phyloP scores from a whole-genome alignment of 2,329 filamentous ascomycete genomes.

The Lojkania enalia region DNA sequence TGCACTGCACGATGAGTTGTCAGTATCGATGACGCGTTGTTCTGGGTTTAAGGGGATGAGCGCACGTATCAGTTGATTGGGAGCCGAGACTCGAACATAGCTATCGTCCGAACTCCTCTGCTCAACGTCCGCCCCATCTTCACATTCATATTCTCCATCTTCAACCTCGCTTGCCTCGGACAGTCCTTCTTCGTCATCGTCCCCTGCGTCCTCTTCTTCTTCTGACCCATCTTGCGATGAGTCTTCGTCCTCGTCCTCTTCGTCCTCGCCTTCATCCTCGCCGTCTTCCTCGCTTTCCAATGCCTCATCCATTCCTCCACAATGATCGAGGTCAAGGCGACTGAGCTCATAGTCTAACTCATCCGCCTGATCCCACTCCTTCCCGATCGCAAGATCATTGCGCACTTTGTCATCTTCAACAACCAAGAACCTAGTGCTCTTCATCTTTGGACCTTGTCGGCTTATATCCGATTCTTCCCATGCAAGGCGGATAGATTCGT shows the following conservation, averaged over 20 bases:
- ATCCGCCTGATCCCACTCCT: neutral
- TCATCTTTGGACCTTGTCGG: neutral
- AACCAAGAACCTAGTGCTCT: neutral
- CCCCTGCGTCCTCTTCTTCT: neutral
- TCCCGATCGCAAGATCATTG: neutral
- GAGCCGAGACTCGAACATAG: neutral
- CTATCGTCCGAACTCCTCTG: neutral
- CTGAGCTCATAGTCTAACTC: neutral
- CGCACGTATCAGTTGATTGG: neutral
- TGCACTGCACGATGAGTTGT: neutral
- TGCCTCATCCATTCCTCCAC: neutral
- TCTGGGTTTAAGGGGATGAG: neutral
- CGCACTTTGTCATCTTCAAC: neutral
- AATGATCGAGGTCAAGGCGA: neutral
- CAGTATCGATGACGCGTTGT: neutral
- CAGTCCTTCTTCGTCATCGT: neutral
- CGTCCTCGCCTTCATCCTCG: neutral
- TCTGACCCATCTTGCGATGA: neutral
- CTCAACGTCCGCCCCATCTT: neutral
- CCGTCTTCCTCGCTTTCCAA: neutral
- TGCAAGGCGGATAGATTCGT: neutral
- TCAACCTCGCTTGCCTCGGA: neutral
- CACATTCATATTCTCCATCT: neutral
- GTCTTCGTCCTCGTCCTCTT: neutral
- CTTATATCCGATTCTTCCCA: neutral